These are phyloP conservation scores for Selaginella moellendorffii DNA, from an alignment of 75 land plant species.

Conservation along the genomic window DNA sequence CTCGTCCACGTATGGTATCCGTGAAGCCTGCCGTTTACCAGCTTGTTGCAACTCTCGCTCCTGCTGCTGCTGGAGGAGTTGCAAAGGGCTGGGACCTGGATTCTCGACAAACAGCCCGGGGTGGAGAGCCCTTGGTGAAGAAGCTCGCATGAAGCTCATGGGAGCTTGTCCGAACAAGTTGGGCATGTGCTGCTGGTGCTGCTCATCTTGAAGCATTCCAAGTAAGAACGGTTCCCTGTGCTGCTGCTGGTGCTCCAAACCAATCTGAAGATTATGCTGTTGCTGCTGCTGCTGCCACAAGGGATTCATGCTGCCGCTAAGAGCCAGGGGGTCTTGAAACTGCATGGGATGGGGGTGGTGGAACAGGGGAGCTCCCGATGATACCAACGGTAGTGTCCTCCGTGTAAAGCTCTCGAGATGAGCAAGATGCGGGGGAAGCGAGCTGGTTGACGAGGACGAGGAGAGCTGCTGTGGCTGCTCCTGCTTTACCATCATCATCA, in stretches of 20 bases:
- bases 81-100: neutral
- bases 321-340: constrained; percentile 9
- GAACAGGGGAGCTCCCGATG: constrained; percentile 4
- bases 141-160: constrained; percentile 10
- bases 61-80: neutral
- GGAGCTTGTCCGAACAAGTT: neutral
- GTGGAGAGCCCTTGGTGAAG: constrained; percentile 11
- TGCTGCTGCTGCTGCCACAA: constrained; percentile 23
- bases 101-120: constrained; percentile 16
- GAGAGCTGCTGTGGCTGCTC: neutral
- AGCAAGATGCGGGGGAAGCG: neutral
- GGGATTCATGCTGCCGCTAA: constrained; percentile 7
- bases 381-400: neutral
- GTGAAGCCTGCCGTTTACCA: too few species aligned
- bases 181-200: neutral
- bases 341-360: neutral
- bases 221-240: neutral
- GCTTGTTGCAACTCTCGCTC: neutral
- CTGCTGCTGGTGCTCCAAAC: neutral
- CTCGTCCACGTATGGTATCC: too few species aligned
- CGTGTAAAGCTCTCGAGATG: neutral
- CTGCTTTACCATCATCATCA: neutral
- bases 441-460: too few species aligned
- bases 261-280: constrained; percentile 11
- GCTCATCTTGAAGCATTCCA: constrained; percentile 7